Evolutionary conservation across 768 basidiomycete species (phyloP), one percentile per base, ranked within the genome.

Genomic region (Royoungia palumana): DNA sequence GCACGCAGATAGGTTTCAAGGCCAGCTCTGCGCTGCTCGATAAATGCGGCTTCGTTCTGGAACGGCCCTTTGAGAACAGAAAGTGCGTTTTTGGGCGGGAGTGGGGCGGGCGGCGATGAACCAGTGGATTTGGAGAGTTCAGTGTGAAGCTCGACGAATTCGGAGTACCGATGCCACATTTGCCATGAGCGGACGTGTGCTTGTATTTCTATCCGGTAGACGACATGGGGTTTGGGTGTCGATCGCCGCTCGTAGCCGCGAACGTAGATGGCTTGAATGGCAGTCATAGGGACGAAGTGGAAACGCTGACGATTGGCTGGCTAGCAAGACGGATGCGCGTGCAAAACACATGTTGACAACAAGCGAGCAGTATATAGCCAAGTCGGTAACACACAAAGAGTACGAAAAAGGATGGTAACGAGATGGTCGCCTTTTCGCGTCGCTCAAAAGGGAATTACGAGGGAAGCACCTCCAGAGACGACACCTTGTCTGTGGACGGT

Each of bases 141-240:
- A 8, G 79, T 78, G 66, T 94, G 80, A 7, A 98, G 82, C 59
- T 90, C 84, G 62, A 80, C 83, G 70, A 98, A 98, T 70, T 96
- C 93, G 36, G 91, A 94, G 72, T 97, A 98, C 42, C 95, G 87
- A 49, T 87, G 77, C 83, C 88, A 89, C 77, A 96, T 89, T 49
- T 87, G 82, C 94, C 94, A 97, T 64, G 90, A 86, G 52, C 89
- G 85, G 24, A 93, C 89, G 47, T 90, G 83, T 6, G 92, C 92
- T 57, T 88, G 82, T 58, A 97, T 83, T 60, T 85, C 79, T 64
- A 95, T 87, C 53, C 77, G 77, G 71, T 87, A 95, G 58, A 88
- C 89, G 48, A 78, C 77, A 62, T 94, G 90, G n/a, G 82, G 70
- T 60, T 87, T 89, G 56, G 90, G 89, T 35, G 72, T 61, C 2